A percentile compares a stretch with the other conserved stretches of the same genome.
These are phyloP conservation scores for Lecanicillium sp. DNA, from an alignment of 2,329 filamentous ascomycete species.

Conservation along the genomic window DNA sequence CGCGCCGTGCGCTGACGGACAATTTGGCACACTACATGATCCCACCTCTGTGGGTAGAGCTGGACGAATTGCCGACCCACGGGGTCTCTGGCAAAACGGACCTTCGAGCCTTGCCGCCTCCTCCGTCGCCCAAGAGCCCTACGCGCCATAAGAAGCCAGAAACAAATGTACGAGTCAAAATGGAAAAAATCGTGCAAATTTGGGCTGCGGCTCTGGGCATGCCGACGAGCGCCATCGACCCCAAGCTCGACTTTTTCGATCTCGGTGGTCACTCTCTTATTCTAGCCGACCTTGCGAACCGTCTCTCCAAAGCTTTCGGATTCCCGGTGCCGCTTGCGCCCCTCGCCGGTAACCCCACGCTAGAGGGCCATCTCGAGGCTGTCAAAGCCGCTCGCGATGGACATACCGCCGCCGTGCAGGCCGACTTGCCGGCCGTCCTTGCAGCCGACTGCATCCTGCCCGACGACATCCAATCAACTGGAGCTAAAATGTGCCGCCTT, in stretches of 20 bases:
- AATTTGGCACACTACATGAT: conserved; percentile 81
- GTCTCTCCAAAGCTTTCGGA: conserved; percentile 62
- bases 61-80: conserved; percentile 66
- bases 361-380: conserved; percentile 66
- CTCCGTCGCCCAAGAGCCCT: conserved; percentile 46
- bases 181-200: conserved; percentile 61
- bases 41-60: conserved; percentile 68
- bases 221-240: conserved; percentile 56
- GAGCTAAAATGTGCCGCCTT: conserved; percentile 49
- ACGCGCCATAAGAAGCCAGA: conserved; percentile 36
- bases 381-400: conserved; percentile 67
- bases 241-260: conserved; percentile 74
- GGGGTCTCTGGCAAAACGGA: conserved; percentile 76
- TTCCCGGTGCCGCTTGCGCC: conserved; percentile 66
- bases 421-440: conserved; percentile 65
- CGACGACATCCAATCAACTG: conserved; percentile 57
- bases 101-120: conserved; percentile 63
- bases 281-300: conserved; percentile 70
- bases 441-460: conserved; percentile 61
- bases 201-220: conserved; percentile 68
- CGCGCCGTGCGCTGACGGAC: conserved; percentile 57
- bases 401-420: conserved; percentile 67
- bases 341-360: conserved; percentile 64
- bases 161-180: conserved; percentile 57
- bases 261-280: conserved; percentile 72